Conservation (phyloP, 805 yeast genomes). For the Candida broadrunensis region DNA sequence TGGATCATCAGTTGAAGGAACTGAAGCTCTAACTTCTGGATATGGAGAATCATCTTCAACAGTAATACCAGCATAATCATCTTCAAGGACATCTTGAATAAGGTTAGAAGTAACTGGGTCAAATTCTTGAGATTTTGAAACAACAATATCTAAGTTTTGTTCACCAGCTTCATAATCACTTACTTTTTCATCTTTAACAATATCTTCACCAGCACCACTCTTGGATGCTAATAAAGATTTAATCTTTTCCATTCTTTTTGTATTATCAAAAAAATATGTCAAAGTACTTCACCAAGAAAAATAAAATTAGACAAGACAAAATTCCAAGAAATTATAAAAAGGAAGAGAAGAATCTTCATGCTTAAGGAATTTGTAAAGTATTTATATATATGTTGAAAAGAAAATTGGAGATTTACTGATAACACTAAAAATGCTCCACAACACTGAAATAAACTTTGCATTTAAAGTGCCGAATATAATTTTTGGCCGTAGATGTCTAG, state of each 20-base stretch:
- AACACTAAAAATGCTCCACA: too few relatives aligned
- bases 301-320: too few relatives aligned
- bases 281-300: too few relatives aligned
- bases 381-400: too few relatives aligned
- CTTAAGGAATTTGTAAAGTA: too few relatives aligned
- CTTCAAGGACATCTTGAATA: slow-evolving; percentile 18
- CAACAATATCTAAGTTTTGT: slow-evolving; percentile 9
- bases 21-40: slow-evolving; percentile 65
- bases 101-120: slow-evolving; percentile 29
- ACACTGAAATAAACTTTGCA: neutral
- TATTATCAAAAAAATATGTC: too few relatives aligned
- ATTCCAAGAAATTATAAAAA: too few relatives aligned
- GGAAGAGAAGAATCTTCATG: too few relatives aligned
- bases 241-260: slow-evolving; percentile 7
- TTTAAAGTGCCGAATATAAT: neutral
- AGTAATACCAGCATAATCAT: slow-evolving; percentile 39
- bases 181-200: slow-evolving; percentile 1
- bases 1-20: slow-evolving; percentile 52
- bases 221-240: slow-evolving; percentile 4
- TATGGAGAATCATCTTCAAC: slow-evolving; percentile 49
- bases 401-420: too few relatives aligned
- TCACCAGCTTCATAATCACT: slow-evolving; percentile 8
- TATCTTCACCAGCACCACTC: neutral
- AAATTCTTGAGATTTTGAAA: slow-evolving; percentile 27
- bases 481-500: neutral